Percentiles rank a stretch among this genome's conserved stretches.
These are phyloP conservation scores for Rubia yunnanensis DNA, from an alignment of 257 asterid species.

Conservation along the genomic window DNA sequence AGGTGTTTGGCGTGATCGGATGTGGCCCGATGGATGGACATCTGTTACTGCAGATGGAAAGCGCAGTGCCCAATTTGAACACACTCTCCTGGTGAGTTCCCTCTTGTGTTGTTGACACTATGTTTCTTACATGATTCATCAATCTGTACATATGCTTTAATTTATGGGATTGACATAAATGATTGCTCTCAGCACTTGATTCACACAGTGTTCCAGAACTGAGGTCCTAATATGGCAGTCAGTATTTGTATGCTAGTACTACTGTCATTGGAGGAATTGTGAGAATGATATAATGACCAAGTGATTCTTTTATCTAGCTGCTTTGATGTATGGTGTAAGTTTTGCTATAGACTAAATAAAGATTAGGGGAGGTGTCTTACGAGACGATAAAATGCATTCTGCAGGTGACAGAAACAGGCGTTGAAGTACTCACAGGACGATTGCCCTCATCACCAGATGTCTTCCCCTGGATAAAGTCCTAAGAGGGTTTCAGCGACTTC, in stretches of 20 bases:
- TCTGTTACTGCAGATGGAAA: conserved; percentile 89
- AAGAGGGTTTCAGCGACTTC: conserved; percentile 7
- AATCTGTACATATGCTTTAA: not conserved
- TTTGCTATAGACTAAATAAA: not conserved
- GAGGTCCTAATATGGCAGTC: not conserved
- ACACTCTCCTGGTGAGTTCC: conserved; percentile 65
- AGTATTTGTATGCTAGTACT: not conserved
- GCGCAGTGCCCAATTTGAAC: conserved; percentile 96
- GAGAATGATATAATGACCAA: too few species aligned
- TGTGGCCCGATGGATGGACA: conserved; percentile 99
- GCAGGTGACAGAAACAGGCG: conserved; percentile 90
- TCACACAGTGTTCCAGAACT: not conserved
- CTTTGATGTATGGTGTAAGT: too few species aligned
- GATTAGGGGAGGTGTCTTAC: not conserved
- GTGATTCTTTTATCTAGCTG: too few species aligned
- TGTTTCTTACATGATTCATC: not conserved
- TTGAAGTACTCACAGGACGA: conserved; percentile 89
- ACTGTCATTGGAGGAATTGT: not conserved
- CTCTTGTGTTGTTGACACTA: not conserved
- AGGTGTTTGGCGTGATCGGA: conserved; percentile 94
- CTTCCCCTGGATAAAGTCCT: conserved; percentile 73
- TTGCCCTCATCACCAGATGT: conserved; percentile 81
- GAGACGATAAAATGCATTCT: conserved; percentile 3
- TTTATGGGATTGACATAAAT: not conserved
- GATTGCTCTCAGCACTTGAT: not conserved